These are phyloP conservation scores for Podaxis pistillaris DNA, from an alignment of 768 basidiomycete species.

Conservation along the genomic window DNA sequence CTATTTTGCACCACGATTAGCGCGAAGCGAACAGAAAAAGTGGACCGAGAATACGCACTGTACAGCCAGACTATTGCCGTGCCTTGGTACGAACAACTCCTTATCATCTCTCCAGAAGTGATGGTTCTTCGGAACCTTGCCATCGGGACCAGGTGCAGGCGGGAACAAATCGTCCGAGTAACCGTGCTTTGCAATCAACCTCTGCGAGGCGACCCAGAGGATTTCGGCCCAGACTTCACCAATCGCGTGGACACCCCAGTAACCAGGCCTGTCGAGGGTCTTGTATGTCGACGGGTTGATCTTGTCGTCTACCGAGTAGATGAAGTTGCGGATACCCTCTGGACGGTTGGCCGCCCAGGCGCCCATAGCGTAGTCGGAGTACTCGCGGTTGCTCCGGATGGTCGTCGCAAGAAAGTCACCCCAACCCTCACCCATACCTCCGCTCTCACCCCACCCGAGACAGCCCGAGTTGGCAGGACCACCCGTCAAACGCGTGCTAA, in stretches of 20 bases:
- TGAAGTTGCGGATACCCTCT: constrained; percentile 82
- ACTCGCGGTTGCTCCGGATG: constrained; percentile 71
- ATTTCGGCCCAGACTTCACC: constrained; percentile 97
- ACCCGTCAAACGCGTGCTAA: constrained; percentile 93
- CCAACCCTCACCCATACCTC: constrained; percentile 99
- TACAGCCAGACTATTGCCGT: constrained; percentile 84
- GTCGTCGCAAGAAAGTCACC: constrained; percentile 90
- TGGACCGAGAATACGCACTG: constrained; percentile 43
- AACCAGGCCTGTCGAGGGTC: constrained; percentile 90
- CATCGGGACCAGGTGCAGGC: constrained; percentile 62
- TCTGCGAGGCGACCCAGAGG: constrained; percentile 76
- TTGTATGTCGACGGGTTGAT: constrained; percentile 93
- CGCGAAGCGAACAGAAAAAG: not conserved
- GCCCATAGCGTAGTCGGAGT: constrained; percentile 88
- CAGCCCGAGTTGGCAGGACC: constrained; percentile 92
- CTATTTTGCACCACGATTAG: constrained; percentile 25
- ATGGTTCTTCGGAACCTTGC: constrained; percentile 68
- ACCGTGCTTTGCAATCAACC: constrained; percentile 79
- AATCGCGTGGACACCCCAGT: constrained; percentile 91
- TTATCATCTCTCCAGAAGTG: constrained; percentile 55
- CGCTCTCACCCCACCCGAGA: constrained; percentile 93
- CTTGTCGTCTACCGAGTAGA: constrained; percentile 73
- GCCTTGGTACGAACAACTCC: constrained; percentile 75
- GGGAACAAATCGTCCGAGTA: constrained; percentile 81
- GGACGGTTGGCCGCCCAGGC: constrained; percentile 86